Evolutionary conservation across 2,329 filamentous ascomycete species (phyloP), one percentile per base, ranked within the genome.

Genomic region (Verticillium albo-atrum): DNA sequence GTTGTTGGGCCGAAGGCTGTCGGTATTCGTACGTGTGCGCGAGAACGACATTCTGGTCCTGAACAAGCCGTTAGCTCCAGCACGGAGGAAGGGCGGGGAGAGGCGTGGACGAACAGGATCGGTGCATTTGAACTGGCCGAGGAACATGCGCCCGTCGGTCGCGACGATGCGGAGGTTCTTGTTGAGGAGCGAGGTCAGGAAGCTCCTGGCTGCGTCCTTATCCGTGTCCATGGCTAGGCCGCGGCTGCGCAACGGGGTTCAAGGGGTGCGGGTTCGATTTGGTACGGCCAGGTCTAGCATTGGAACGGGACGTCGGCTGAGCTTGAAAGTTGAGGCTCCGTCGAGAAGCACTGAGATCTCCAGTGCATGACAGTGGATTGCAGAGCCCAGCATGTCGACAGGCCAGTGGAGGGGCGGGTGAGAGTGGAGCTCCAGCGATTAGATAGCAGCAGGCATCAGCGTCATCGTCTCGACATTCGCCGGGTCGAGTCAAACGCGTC

Each of bases 51-150:
- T 99, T 97, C 68, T 85, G 86, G 63, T 97, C 90, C 92, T 96
- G 66, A 28, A 6, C 27, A 26, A n/a, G 34, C 3, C n/a, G 12
- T 56, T 30, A 56, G 54, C 17, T 25, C 14, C 14, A 32, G 53
- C 42, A 4, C 54, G 55, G 14, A 60, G 51, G 26, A 55, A 56
- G 32, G 54, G 17, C 12, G 27, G 54, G 30, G 27, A 26, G 28
- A 60, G 54, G n/a, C 57, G 51, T 50, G 17, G 35, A 80, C 84
- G 56, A 77, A 96, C 92, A 61, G 89, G 87, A 78, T 99, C 95
- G 30, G 93, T 97, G 78, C 95, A 99, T 75, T 96, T 97, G 77
- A 99, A 90, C 64, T 87, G 83, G 23, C 95, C 95, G 58, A 92
- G 86, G 74, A 98, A 99, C 72, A 97, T 87, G 61, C 95, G 90